A percentile compares a stretch with the other conserved stretches of the same genome.
Evolutionary conservation across 257 asterid genomes (phyloP).

Genomic region (Cordia subcordata): DNA sequence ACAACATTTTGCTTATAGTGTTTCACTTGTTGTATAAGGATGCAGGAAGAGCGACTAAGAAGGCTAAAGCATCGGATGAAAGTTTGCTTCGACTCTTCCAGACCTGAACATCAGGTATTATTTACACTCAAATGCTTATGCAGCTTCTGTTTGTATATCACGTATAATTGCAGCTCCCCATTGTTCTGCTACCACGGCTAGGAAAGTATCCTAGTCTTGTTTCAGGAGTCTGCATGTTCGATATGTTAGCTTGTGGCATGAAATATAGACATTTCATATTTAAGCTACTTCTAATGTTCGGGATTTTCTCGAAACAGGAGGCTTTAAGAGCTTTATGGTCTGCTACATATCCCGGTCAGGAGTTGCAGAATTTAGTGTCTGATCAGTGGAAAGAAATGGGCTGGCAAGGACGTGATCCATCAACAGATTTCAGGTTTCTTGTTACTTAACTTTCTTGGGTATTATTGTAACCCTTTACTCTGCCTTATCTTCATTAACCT

Average conservation of each 20-base stretch:
- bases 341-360: conserved; percentile 69
- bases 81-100: conserved; percentile 65
- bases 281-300: not conserved
- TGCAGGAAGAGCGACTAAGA: conserved; percentile 64
- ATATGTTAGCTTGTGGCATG: no score
- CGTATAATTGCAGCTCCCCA: no score
- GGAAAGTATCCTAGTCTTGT: not conserved
- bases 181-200: not conserved
- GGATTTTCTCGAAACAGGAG: conserved; percentile 31
- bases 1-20: not conserved
- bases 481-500: not conserved
- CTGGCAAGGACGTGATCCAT: conserved; percentile 97
- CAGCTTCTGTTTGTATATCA: not conserved
- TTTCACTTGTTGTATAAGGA: not conserved
- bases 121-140: not conserved
- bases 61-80: conserved; percentile 68
- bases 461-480: not conserved
- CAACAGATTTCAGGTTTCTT: conserved; percentile 78
- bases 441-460: not conserved
- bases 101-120: conserved; percentile 69
- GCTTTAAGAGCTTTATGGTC: conserved; percentile 81
- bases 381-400: conserved; percentile 98
- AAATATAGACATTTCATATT: not conserved
- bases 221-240: no score
- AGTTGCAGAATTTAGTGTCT: conserved; percentile 66